phyloP scores from a whole-genome alignment of 768 basidiomycete genomes.

The Tulasnella sp. region DNA sequence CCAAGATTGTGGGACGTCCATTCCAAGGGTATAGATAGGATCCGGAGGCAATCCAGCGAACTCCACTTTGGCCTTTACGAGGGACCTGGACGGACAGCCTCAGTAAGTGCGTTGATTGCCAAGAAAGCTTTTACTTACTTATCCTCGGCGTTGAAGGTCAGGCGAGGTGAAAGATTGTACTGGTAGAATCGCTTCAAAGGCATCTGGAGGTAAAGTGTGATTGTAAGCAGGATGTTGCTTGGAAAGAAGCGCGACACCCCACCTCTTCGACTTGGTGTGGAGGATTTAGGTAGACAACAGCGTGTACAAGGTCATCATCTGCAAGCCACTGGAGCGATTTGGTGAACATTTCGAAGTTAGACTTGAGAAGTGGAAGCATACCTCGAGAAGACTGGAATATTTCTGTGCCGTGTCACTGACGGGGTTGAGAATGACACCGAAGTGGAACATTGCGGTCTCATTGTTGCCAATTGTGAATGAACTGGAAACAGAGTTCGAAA shows the following conservation, averaged over 20 bases:
- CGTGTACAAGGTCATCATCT: slow-evolving; percentile 57
- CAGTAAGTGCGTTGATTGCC: neutral
- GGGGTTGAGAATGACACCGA: slow-evolving; percentile 78
- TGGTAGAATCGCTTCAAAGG: slow-evolving; percentile 93
- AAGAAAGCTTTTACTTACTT: slow-evolving; percentile 32
- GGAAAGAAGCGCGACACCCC: slow-evolving; percentile 27
- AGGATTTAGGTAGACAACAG: slow-evolving; percentile 81
- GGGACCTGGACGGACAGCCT: neutral
- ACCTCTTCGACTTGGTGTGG: slow-evolving; percentile 59
- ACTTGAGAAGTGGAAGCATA: slow-evolving; percentile 36
- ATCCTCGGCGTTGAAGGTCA: slow-evolving; percentile 72
- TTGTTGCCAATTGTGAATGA: slow-evolving; percentile 67
- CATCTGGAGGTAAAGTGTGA: slow-evolving; percentile 45
- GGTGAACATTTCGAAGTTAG: neutral
- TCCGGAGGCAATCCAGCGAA: slow-evolving; percentile 76
- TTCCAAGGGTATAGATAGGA: slow-evolving; percentile 88
- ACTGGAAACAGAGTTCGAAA: slow-evolving; percentile 39
- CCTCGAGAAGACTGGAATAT: slow-evolving; percentile 76
- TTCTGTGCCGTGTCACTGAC: slow-evolving; percentile 79
- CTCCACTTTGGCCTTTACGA: slow-evolving; percentile 38
- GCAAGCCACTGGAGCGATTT: slow-evolving; percentile 54
- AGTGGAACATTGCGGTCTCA: slow-evolving; percentile 59
- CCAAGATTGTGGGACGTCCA: slow-evolving; percentile 91
- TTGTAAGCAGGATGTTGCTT: neutral
- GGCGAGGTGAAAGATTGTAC: slow-evolving; percentile 55